Base-by-base conservation (phyloP, 441 rosid species). In the Melastoma candidum region DNA sequence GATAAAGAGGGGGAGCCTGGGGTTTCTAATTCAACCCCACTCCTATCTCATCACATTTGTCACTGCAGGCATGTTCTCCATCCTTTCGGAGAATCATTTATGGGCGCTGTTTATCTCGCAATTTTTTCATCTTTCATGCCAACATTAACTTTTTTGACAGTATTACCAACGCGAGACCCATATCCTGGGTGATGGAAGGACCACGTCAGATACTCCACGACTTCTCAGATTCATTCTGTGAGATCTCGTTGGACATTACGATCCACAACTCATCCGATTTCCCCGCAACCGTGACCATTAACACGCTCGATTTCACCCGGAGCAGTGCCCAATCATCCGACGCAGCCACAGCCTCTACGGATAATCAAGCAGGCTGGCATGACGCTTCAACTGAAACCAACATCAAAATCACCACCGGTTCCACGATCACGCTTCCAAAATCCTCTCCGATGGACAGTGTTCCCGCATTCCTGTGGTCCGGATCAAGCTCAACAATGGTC, bases 21-120 rank as follows among this genome's bases (percentile, higher is more conserved):
- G 66, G 69, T 61, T 57, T 71, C 79, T 44, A 63, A 63, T 65
- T 17, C 65, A 47, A 74, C 81, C 24, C 62, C 54, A 53, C 58
- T 94, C 62, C 74, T 76, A 54, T 89, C 96, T 57, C 79, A 89
- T 72, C 96, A 94, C 56, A 71, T 78, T 52, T 93, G 97, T 64
- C 73, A 73, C 61, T 83, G 90, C 83, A 84, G 89, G 99, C 72
- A 80, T 63, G 84, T 22, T 14, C 39, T 7, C 10, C 26, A 26
- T 10, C 22, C 12, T 26, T 26, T 12, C 44, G 25, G 29, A 50
- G 12, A 58, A 47, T 52, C 49, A 26, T n/a, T 43, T 56, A 12
- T 32, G 39, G 44, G 46, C 49, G 13, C 32, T 47, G 12, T 27
- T 17, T n/a, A 14, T 2, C 54, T 44, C 29, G 29, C 27, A 12